Conservation (phyloP, 441 rosid genomes). For the Adansonia madagascariensis region DNA sequence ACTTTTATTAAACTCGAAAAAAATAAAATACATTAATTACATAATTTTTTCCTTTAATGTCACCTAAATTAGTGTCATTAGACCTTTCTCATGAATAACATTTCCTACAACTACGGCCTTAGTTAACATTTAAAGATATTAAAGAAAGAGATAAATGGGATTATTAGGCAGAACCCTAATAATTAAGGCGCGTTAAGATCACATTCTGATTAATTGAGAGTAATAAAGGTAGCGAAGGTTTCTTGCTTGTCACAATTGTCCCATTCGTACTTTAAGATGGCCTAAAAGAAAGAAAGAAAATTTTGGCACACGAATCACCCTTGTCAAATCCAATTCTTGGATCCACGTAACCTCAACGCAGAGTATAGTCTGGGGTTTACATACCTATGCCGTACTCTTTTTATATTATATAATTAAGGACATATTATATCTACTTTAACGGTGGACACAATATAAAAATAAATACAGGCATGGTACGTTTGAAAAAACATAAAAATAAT, state of each 20-base stretch:
- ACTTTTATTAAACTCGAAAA: no score
- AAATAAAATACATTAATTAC: no score
- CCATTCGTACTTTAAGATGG: neutral
- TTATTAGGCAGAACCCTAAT: slow-evolving; percentile 6
- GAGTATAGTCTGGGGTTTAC: slow-evolving; percentile 28
- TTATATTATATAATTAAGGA: neutral
- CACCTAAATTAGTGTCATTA: no score
- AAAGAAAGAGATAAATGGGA: neutral
- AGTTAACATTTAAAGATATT: neutral
- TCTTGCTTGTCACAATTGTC: slow-evolving; percentile 22
- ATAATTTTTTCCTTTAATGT: no score
- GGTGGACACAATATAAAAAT: no score
- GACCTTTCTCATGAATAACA: no score
- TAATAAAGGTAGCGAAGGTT: neutral
- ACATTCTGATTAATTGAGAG: slow-evolving; percentile 9
- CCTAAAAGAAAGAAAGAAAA: neutral
- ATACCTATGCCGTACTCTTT: slow-evolving; percentile 19
- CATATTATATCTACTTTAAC: no score
- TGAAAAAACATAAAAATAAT: no score
- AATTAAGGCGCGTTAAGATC: slow-evolving; percentile 13
- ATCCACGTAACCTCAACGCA: slow-evolving; percentile 43
- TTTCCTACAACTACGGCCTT: no score
- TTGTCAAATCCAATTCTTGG: slow-evolving; percentile 40
- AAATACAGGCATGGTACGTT: no score
- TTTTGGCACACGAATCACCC: slow-evolving; percentile 32